Evolutionary conservation across 2,329 filamentous ascomycete genomes (phyloP).

Genomic region (Lecanosticta acicola): DNA sequence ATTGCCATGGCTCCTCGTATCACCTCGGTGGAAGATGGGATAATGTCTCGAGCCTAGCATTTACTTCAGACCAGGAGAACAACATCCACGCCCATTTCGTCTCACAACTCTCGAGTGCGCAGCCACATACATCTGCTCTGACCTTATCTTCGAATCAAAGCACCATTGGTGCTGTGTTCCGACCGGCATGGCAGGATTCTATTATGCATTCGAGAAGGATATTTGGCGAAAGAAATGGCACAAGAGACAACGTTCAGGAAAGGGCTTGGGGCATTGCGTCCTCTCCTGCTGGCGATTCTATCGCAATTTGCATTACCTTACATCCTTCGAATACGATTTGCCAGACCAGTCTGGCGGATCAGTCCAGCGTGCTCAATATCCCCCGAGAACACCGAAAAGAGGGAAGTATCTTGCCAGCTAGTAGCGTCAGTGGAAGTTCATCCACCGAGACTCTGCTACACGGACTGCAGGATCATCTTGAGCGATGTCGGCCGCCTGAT

Average conservation of each 20-base stretch:
- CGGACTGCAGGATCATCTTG: neutral
- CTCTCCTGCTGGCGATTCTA: constrained; percentile 43
- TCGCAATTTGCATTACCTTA: constrained; percentile 47
- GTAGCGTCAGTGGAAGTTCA: neutral
- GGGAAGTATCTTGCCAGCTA: neutral
- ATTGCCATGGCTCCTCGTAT: constrained; percentile 16
- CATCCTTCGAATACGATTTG: constrained; percentile 54
- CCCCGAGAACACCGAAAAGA: neutral
- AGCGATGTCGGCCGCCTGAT: neutral
- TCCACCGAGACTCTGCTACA: constrained; percentile 3
- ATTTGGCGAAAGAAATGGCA: constrained; percentile 47
- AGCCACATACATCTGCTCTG: constrained; percentile 30
- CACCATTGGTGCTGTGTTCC: neutral
- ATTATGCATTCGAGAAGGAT: constrained; percentile 34
- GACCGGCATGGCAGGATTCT: constrained; percentile 37
- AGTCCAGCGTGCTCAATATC: constrained; percentile 26
- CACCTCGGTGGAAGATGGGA: constrained; percentile 42
- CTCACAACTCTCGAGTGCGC: constrained; percentile 36
- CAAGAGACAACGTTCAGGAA: constrained; percentile 46
- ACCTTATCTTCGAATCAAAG: constrained; percentile 23
- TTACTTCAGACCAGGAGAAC: constrained; percentile 9
- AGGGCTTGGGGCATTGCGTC: constrained; percentile 50
- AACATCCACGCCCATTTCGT: constrained; percentile 32
- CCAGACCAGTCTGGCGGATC: constrained; percentile 46
- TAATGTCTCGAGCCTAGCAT: constrained; percentile 34